phyloP scores from a whole-genome alignment of 148 eudicot genomes.

The Vaccinium macrocarpon region DNA sequence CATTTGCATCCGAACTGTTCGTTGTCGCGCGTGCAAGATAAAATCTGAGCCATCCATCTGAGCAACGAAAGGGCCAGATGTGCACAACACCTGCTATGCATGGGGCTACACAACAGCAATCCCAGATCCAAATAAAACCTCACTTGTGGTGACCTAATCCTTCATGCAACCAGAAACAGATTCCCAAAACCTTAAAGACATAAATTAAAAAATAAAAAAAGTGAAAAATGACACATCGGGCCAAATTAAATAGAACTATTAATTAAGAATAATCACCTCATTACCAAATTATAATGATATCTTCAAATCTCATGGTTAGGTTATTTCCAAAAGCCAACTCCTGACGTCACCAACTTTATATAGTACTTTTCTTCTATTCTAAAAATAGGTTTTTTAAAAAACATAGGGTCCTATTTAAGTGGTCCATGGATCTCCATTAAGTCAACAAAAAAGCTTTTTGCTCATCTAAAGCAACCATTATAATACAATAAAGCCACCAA shows the following conservation, averaged over 20 bases:
- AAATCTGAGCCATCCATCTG: no score
- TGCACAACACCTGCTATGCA: no score
- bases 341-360: background rate
- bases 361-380: background rate
- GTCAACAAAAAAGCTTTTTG: conserved; percentile 16
- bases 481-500: background rate
- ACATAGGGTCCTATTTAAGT: background rate
- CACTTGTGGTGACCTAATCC: background rate
- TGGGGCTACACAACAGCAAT: no score
- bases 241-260: no score
- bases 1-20: no score
- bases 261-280: no score
- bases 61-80: no score
- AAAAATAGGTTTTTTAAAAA: background rate
- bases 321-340: background rate
- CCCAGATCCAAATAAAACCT: background rate
- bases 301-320: background rate
- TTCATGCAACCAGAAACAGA: background rate
- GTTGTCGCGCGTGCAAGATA: no score
- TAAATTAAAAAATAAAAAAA: no score
- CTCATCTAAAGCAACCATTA: conserved; percentile 13
- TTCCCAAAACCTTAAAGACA: background rate
- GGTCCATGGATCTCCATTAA: background rate
- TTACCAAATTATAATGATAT: background rate
- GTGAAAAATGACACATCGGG: background rate